These are phyloP conservation scores for Cercospora sojina DNA, from an alignment of 2,329 filamentous ascomycete genomes.

Conservation along the genomic window DNA sequence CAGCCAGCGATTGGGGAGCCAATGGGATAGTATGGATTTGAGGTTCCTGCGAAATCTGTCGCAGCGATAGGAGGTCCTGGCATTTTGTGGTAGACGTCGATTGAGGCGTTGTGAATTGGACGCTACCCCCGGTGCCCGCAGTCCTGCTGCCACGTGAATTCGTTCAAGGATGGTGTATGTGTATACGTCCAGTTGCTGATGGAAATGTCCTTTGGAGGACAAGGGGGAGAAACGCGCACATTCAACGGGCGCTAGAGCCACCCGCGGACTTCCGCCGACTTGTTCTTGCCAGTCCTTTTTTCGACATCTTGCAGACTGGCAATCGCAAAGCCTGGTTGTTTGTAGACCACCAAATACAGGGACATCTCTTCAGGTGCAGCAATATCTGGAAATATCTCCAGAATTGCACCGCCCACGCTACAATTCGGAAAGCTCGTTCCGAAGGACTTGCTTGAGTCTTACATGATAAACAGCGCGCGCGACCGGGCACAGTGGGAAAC, in stretches of 20 bases:
- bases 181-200: not conserved
- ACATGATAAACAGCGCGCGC: too few species aligned
- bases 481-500: too few species aligned
- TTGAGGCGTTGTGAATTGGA: not conserved
- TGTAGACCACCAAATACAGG: too few species aligned
- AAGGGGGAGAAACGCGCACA: not conserved
- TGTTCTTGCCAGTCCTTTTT: not conserved
- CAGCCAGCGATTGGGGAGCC: slow-evolving; percentile 63
- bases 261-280: not conserved
- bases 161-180: not conserved
- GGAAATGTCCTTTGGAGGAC: not conserved
- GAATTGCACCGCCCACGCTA: not conserved
- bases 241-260: not conserved
- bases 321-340: not conserved
- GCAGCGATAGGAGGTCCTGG: not conserved
- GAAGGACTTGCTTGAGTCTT: too few species aligned
- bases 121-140: not conserved
- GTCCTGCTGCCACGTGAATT: not conserved
- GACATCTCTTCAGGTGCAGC: not conserved
- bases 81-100: not conserved
- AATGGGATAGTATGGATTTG: slow-evolving; percentile 69
- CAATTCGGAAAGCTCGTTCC: not conserved
- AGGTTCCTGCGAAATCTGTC: not conserved
- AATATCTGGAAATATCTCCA: not conserved
- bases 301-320: not conserved